Percentiles rank a stretch among this genome's conserved stretches.
phyloP scores from a whole-genome alignment of 2,329 filamentous ascomycete species.

The Xylariaceae sp. region DNA sequence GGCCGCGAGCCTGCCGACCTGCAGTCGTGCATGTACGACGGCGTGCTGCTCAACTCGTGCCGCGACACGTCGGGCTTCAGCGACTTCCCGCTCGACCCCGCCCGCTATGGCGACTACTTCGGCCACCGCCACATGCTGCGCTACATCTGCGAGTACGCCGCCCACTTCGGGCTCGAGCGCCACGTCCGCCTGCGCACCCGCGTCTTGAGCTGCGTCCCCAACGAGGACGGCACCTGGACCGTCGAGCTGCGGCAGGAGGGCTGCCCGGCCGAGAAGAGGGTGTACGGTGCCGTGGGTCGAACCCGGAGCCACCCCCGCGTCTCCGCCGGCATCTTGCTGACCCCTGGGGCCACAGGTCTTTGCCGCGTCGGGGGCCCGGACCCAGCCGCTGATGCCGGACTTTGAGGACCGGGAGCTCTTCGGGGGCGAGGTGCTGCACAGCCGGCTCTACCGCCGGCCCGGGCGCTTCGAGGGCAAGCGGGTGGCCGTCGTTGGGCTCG shows the following conservation, averaged over 20 bases:
- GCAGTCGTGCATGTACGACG: constrained; percentile 27
- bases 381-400: constrained; percentile 24
- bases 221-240: constrained; percentile 10
- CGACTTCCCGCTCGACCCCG: constrained; percentile 32
- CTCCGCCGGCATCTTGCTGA: no score
- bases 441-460: constrained; percentile 28
- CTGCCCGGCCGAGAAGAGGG: background rate
- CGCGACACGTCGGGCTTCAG: constrained; percentile 30
- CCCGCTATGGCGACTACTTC: constrained; percentile 29
- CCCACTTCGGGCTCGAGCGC: constrained; percentile 26
- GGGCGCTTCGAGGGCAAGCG: constrained; percentile 27
- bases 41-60: constrained; percentile 29
- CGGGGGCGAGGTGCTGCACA: constrained; percentile 28
- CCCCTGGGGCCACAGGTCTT: no score
- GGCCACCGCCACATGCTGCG: constrained; percentile 25
- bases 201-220: constrained; percentile 21
- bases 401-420: constrained; percentile 26
- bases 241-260: background rate
- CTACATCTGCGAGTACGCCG: constrained; percentile 30
- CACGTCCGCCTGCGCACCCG: constrained; percentile 27
- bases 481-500: constrained; percentile 29
- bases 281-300: constrained; percentile 29
- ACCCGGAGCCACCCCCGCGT: no score
- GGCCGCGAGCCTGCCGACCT: constrained; percentile 14
- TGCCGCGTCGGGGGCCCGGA: constrained; percentile 25